Evolutionary conservation across 2,329 filamentous ascomycete genomes (phyloP), one percentile per base, ranked within the genome.

Genomic region (Colletotrichum noveboracense): DNA sequence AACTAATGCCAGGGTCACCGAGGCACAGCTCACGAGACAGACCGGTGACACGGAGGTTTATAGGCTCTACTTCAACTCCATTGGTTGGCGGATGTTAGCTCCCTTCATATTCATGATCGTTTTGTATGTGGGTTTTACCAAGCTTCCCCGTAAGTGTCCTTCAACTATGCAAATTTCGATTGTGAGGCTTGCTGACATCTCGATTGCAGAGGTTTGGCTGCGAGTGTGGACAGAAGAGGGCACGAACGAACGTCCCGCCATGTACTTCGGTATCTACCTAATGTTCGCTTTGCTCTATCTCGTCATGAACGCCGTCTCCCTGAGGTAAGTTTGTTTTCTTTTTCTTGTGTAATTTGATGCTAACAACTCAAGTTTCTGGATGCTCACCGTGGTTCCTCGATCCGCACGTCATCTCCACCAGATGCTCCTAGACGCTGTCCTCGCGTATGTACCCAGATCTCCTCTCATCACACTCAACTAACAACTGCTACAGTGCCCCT

Each of bases 11-110:
- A 12, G 30, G 43, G 28, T 76, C 26, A 75, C 72, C 2, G 79
- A 82, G n/a, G 70, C 71, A 1, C 78, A 82, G 18, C 48, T 82
- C 4, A 74, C 79, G 9, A 76, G 81, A 13, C 81, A 82, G 43
- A 83, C 79, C 2, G 81, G 80, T 0, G 81, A 83, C 36, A 77
- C 61, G 3, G 79, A 80, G 9, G 81, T 80, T 18, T 83, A 82
- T 64, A 81, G 77, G 43, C 81, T 82, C 8, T 83, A 82, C 30
- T 70, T 81, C 21, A 76, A 61, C 6, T 80, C 81, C 1, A 78
- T 82, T 67, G 81, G 80, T 2, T 77, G 77, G 73, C 74, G 75
- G 30, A 76, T 80, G 4, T 61, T 82, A 3, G 9, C 71, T 10
- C 52, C 55, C 2, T 71, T 83, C 7, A 18, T 83, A 3, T 72